Base-by-base conservation (phyloP, 352 stramenopile species). In the Phytophthora lateralis region DNA sequence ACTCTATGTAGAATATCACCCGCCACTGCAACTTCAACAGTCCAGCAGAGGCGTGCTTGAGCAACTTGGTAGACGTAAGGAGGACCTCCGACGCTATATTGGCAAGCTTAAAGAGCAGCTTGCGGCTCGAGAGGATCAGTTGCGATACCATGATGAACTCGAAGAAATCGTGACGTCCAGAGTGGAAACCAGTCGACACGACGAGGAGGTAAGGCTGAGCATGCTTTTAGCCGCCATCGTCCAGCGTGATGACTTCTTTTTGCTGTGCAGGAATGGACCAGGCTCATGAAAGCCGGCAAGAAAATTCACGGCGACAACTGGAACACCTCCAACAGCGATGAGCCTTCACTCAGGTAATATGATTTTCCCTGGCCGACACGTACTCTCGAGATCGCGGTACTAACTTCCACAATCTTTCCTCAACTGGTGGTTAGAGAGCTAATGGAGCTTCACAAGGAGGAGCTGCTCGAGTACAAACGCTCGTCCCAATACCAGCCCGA, bases 401-500 rank as follows among this genome's bases (percentile, higher is more conserved):
- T 53, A 21, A 1, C 21, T 24, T 24, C 3, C 21, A 24, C 21
- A 24, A 32, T 17, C 5, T 43, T n/a, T n/a, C n/a, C 32, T 35
- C 8, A 15, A 27, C 7, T 59, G 39, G 24, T 24, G 2, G 7
- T 7, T 60, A 87, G 75, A 45, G 79, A 89, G 30, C 61, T 89
- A 8, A 91, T 90, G 77, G 79, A 89, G 55, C 42, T 80, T 6
- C 77, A 90, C 60, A 91, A 91, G 37, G 75, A 90, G 3, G 81
- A 94, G 47, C 63, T 94, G 15, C 66, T 91, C 0, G 79, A 83
- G 32, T 77, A 82, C 47, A 90, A 88, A 52, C 63, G 63, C 1
- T 71, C 52, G 12, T 60, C 69, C 7, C 45, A 58, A 24, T 67
- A 55, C 38, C 46, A 29, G 21, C 53, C 37, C 21, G 50, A 30